A percentile compares a stretch with the other conserved stretches of the same genome.
Conservation (phyloP, 495 filamentous ascomycete species). For the Penicillium flavigenum region DNA sequence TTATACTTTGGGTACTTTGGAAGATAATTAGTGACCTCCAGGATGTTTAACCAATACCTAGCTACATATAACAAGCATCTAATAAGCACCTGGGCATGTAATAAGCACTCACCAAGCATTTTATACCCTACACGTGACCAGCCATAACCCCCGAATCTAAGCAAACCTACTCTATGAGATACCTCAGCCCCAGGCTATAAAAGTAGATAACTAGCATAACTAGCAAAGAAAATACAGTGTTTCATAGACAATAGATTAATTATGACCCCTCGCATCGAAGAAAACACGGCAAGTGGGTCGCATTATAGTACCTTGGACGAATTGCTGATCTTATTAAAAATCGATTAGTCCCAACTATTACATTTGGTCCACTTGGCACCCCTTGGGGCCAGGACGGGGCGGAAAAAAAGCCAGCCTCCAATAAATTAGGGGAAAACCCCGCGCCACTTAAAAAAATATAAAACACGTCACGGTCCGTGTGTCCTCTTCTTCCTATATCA, state of each 20-base stretch:
- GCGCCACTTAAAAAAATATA: slow-evolving; percentile 6
- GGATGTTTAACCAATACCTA: too few relatives aligned
- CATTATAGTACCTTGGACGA: background rate
- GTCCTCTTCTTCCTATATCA: background rate
- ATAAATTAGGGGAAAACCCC: slow-evolving; percentile 10
- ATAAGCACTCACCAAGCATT: too few relatives aligned
- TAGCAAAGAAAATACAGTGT: background rate
- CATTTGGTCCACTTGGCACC: slow-evolving; percentile 10
- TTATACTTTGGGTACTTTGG: too few relatives aligned
- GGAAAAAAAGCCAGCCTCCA: slow-evolving; percentile 2
- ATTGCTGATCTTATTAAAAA: background rate
- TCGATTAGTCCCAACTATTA: background rate
- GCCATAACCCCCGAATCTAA: background rate
- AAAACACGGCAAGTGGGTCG: slow-evolving; percentile 9
- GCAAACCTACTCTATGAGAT: too few relatives aligned
- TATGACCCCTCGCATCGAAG: background rate
- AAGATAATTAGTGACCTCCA: too few relatives aligned
- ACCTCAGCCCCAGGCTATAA: too few relatives aligned
- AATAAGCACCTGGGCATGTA: background rate
- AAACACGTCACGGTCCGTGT: slow-evolving; percentile 7
- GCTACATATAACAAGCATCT: background rate
- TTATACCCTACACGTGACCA: background rate
- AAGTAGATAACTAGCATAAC: too few relatives aligned
- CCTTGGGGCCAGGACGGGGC: slow-evolving; percentile 12
- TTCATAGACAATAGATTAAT: background rate